Percentiles rank a stretch among this genome's conserved stretches.
Conservation (phyloP, 2,329 filamentous ascomycete species). For the Cryphonectria naterciae region DNA sequence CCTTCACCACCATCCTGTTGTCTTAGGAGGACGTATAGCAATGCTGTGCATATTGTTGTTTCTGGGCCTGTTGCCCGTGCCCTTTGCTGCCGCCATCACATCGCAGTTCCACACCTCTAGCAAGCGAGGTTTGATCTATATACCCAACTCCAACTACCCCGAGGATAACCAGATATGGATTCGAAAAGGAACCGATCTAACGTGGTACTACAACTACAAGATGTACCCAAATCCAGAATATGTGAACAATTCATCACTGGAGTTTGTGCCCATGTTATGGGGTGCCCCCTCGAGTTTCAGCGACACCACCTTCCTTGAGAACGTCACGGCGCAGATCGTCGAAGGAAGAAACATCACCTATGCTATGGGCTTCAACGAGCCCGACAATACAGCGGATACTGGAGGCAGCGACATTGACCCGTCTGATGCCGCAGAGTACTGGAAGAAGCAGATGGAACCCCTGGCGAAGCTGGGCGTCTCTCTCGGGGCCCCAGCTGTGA, state of each 20-base stretch:
- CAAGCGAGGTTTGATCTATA: slow-evolving; percentile 19
- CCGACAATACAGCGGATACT: slow-evolving; percentile 15
- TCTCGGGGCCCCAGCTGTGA: slow-evolving; percentile 17
- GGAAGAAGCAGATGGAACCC: slow-evolving; percentile 21
- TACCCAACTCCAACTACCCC: slow-evolving; percentile 15
- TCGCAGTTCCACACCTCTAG: slow-evolving; percentile 15
- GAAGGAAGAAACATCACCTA: slow-evolving; percentile 15
- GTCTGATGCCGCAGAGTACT: slow-evolving; percentile 17
- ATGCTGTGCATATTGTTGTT: not conserved
- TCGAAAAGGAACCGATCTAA: slow-evolving; percentile 6
- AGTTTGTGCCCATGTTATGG: slow-evolving; percentile 19
- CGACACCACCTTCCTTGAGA: slow-evolving; percentile 19
- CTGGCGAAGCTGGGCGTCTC: slow-evolving; percentile 15
- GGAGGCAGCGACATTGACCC: slow-evolving; percentile 18
- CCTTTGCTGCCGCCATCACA: slow-evolving; percentile 6
- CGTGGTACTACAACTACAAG: slow-evolving; percentile 24
- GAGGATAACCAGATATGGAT: slow-evolving; percentile 15
- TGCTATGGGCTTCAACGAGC: slow-evolving; percentile 22
- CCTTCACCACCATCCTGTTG: not conserved
- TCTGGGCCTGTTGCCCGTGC: slow-evolving; percentile 9
- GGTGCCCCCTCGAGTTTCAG: slow-evolving; percentile 20
- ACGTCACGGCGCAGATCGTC: slow-evolving; percentile 14
- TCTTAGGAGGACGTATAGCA: not conserved
- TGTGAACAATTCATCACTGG: slow-evolving; percentile 12
- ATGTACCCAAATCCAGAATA: slow-evolving; percentile 16